Conservation (phyloP, 208 protist species). For the Novymonas esmeraldas region DNA sequence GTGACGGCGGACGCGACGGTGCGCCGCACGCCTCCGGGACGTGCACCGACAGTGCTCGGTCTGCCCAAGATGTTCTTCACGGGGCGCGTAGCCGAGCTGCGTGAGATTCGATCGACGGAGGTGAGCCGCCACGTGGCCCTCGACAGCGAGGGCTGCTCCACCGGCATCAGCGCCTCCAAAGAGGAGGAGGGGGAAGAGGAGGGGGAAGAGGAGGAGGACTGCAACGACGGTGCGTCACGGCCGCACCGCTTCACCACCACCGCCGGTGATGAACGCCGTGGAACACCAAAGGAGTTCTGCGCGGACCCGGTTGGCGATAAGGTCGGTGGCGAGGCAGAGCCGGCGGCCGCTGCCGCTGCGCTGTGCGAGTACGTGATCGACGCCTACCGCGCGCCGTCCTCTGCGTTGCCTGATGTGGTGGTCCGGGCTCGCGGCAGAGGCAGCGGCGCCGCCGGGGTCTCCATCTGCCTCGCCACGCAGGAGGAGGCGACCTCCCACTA, state of each 20-base stretch:
- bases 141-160: not conserved
- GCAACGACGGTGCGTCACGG: not conserved
- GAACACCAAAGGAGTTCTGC: not conserved
- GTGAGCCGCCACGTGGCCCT: constrained; percentile 4
- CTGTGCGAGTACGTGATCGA: constrained; percentile 24
- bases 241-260: too few relatives aligned
- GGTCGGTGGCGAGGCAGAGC: not conserved
- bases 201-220: not conserved
- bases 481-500: constrained; percentile 7
- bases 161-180: not conserved
- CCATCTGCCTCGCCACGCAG: constrained; percentile 9
- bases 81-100: constrained; percentile 26
- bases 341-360: too few relatives aligned
- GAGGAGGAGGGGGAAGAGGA: not conserved
- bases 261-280: not conserved
- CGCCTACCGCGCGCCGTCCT: not conserved
- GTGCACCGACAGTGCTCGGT: not conserved
- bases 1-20: not conserved
- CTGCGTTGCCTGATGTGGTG: constrained; percentile 17
- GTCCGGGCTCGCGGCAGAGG: not conserved
- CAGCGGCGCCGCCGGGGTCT: not conserved
- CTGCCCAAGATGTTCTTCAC: constrained; percentile 41
- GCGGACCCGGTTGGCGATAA: not conserved
- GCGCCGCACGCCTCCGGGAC: not conserved
- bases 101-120: constrained; percentile 1